These are phyloP conservation scores for Vinca minor DNA, from an alignment of 257 asterid species.

Conservation along the genomic window DNA sequence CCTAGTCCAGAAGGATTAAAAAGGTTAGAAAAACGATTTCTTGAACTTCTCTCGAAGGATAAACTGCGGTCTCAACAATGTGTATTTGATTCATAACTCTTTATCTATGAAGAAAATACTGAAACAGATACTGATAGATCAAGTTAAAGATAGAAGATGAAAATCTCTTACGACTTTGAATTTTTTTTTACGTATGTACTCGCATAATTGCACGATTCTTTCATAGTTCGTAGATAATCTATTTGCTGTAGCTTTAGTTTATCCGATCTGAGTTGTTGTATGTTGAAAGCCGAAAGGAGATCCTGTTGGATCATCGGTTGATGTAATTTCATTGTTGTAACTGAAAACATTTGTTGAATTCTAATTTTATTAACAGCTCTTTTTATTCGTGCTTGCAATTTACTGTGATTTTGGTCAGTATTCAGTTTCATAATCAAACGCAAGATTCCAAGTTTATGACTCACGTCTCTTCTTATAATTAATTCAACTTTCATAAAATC, in stretches of 20 bases:
- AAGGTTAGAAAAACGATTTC: slow-evolving; percentile 52
- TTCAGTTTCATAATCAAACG: too few relatives aligned
- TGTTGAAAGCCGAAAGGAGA: background rate
- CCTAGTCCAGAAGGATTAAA: slow-evolving; percentile 68
- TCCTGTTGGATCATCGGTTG: background rate
- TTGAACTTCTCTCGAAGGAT: slow-evolving; percentile 34
- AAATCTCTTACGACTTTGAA: slow-evolving; percentile 17
- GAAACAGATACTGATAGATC: slow-evolving; percentile 3
- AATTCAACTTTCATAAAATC: too few relatives aligned
- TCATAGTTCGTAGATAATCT: slow-evolving; percentile 3
- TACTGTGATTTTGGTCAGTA: too few relatives aligned
- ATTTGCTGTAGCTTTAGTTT: slow-evolving; percentile 3
- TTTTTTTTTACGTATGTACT: background rate
- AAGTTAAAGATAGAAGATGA: slow-evolving; percentile 3
- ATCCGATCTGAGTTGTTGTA: background rate
- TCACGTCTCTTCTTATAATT: too few relatives aligned
- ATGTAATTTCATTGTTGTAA: background rate
- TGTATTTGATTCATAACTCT: slow-evolving; percentile 20
- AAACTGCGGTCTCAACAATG: slow-evolving; percentile 35
- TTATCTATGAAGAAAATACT: background rate
- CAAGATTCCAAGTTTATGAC: too few relatives aligned
- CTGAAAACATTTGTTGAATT: too few relatives aligned
- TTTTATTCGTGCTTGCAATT: too few relatives aligned
- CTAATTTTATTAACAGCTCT: background rate
- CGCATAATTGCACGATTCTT: slow-evolving; percentile 5